A percentile compares a stretch with the other conserved stretches of the same genome.
Evolutionary conservation across 1,139 yeast genomes (phyloP).

Genomic region (Candida smagusa): DNA sequence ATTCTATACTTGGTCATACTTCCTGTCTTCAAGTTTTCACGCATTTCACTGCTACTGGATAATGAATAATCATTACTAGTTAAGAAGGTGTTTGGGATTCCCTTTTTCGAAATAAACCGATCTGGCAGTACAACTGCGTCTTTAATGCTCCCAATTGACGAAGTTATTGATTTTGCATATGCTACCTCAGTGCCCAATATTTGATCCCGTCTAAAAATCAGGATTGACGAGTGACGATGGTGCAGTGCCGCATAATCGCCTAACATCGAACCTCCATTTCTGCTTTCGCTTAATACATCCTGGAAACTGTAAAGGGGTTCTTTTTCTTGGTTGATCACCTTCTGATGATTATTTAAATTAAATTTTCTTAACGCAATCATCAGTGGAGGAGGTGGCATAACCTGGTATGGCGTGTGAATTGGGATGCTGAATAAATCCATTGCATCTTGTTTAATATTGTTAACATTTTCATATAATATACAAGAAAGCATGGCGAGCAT

Average conservation of each 20-base stretch:
- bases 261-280: conserved; percentile 5
- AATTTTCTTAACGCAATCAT: conserved; percentile 16
- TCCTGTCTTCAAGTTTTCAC: conserved; percentile 2
- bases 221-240: conserved; percentile 19
- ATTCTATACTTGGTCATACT: conserved; percentile 1
- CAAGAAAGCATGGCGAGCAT: conserved; percentile 91
- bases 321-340: conserved; percentile 1
- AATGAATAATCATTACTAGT: conserved; percentile 5
- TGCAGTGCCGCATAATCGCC: conserved; percentile 8
- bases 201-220: conserved; percentile 20
- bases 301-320: conserved; percentile 7
- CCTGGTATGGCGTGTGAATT: conserved; percentile 47
- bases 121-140: conserved; percentile 12
- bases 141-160: conserved; percentile 29
- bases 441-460: conserved; percentile 16
- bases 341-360: conserved; percentile 7
- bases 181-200: conserved; percentile 8
- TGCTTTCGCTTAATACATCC: conserved; percentile 8
- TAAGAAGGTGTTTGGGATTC: conserved; percentile 2
- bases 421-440: conserved; percentile 31
- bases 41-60: conserved; percentile 2
- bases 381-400: conserved; percentile 32
- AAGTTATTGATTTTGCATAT: conserved; percentile 21
- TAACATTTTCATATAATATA: conserved; percentile 47
- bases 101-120: conserved; percentile 7